Evolutionary conservation across 352 stramenopile species (phyloP).

Genomic region (Pythium utonaiense): DNA sequence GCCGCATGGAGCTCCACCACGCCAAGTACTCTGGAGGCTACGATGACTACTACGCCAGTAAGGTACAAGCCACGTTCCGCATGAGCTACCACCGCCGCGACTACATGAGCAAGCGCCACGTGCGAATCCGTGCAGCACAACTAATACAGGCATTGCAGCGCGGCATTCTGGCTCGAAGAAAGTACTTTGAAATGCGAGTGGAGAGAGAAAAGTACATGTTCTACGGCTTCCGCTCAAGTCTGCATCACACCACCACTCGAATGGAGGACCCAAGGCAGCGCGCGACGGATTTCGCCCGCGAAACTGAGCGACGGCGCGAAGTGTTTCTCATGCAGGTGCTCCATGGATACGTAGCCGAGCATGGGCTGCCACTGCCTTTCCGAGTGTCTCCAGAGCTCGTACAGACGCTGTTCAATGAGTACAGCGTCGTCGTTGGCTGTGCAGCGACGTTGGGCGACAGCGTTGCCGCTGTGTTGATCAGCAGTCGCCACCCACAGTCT

Average conservation of each 20-base stretch:
- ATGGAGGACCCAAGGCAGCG: constrained; percentile 46
- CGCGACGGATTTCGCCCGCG: constrained; percentile 29
- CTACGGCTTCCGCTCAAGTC: constrained; percentile 61
- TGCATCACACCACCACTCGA: constrained; percentile 32
- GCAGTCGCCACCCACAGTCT: constrained; percentile 1
- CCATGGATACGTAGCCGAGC: constrained; percentile 42
- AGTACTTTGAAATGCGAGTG: constrained; percentile 52
- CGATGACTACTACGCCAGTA: constrained; percentile 64
- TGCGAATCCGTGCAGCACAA: constrained; percentile 46
- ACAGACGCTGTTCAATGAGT: constrained; percentile 48
- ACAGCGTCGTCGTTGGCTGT: constrained; percentile 61
- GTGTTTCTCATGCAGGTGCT: constrained; percentile 70
- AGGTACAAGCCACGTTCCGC: constrained; percentile 62
- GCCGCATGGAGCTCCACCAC: constrained; percentile 46
- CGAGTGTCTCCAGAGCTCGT: constrained; percentile 32
- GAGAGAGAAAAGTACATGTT: constrained; percentile 62
- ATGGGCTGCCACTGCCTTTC: constrained; percentile 35
- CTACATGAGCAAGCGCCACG: constrained; percentile 42
- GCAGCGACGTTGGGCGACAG: constrained; percentile 40
- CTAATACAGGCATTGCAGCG: constrained; percentile 68
- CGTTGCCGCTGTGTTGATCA: constrained; percentile 31
- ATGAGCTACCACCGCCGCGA: constrained; percentile 65
- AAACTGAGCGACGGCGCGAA: constrained; percentile 44
- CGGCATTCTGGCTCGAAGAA: constrained; percentile 47
- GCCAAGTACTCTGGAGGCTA: constrained; percentile 58